Evolutionary conservation across 129 eudicot species (phyloP).

Genomic region (Centella asiatica): DNA sequence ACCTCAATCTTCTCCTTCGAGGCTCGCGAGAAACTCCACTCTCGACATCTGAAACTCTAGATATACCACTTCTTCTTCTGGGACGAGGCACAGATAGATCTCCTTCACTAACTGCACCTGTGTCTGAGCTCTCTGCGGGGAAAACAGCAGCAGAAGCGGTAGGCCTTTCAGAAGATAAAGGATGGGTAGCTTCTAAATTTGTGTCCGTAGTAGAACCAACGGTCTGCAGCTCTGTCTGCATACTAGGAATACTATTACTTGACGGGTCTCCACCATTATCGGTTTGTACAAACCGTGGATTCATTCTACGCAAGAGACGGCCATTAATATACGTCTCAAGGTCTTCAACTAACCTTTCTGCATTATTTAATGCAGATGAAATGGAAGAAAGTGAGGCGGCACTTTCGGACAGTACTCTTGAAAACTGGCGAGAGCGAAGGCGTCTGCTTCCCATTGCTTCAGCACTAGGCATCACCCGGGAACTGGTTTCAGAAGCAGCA

Average conservation of each 20-base stretch:
- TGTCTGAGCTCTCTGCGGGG: constrained; percentile 26
- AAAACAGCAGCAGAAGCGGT: constrained; percentile 29
- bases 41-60: constrained; percentile 37
- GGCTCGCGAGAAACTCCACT: constrained; percentile 43
- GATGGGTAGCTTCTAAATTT: constrained; percentile 17
- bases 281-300: constrained; percentile 20
- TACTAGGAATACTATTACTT: constrained; percentile 17
- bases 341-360: constrained; percentile 65
- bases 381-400: constrained; percentile 76
- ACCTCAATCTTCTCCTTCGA: constrained; percentile 62
- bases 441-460: constrained; percentile 40
- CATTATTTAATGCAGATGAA: constrained; percentile 58
- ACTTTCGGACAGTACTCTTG: constrained; percentile 64
- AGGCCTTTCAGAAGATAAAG: constrained; percentile 33
- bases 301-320: constrained; percentile 34
- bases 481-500: constrained; percentile 10
- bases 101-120: constrained; percentile 21
- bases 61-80: constrained; percentile 36
- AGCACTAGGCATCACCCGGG: constrained; percentile 15
- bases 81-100: constrained; percentile 28
- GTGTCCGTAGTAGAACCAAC: constrained; percentile 30
- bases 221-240: constrained; percentile 28
- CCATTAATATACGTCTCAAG: constrained; percentile 46
- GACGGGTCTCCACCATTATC: constrained; percentile 22
- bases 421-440: constrained; percentile 46